These are phyloP conservation scores for Murraya koenigii DNA, from an alignment of 345 rosid species.

Conservation along the genomic window DNA sequence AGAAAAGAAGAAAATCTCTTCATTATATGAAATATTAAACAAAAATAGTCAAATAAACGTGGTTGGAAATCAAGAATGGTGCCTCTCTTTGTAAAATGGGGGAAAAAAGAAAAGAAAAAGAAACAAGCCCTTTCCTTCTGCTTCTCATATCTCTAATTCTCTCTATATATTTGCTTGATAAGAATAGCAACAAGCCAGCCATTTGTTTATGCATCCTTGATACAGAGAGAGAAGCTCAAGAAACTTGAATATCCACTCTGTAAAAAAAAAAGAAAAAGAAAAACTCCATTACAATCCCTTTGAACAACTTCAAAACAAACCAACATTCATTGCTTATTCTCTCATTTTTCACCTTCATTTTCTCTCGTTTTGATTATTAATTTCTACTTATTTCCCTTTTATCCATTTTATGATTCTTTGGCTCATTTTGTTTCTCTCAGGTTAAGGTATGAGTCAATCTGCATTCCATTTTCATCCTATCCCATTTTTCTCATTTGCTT, in stretches of 20 bases:
- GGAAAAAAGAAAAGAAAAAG: not conserved
- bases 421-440: conserved; percentile 9
- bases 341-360: conserved; percentile 21
- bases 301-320: not conserved
- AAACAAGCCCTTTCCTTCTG: not conserved
- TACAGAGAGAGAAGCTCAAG: not conserved
- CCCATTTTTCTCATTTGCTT: not conserved
- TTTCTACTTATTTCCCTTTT: not conserved
- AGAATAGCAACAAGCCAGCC: conserved; percentile 4
- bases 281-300: not conserved
- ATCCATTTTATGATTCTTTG: not conserved
- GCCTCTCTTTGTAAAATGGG: not conserved
- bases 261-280: not conserved
- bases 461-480: not conserved
- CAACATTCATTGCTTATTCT: conserved; percentile 38
- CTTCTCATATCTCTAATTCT: not conserved
- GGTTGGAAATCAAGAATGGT: not conserved
- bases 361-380: conserved; percentile 4
- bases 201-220: not conserved
- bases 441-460: conserved; percentile 16
- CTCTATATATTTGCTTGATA: not conserved
- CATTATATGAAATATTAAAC: not conserved
- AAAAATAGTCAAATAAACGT: not conserved
- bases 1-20: too few species aligned
- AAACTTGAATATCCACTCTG: not conserved